These are phyloP conservation scores for Picea mariana DNA, from an alignment of 83 land plant genomes.

Conservation along the genomic window DNA sequence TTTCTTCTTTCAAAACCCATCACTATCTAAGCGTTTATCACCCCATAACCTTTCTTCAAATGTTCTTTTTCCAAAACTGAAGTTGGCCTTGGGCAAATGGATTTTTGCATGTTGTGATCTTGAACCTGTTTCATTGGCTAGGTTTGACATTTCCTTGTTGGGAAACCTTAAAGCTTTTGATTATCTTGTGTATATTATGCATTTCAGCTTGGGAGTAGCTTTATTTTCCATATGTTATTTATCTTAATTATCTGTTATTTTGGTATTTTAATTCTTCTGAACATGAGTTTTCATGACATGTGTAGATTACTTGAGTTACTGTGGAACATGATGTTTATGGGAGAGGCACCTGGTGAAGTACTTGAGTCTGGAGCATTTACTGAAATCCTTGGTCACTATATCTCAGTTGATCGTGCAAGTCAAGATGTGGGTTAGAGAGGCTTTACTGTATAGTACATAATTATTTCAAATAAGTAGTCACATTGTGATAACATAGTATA, in stretches of 20 bases:
- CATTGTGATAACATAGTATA: background rate
- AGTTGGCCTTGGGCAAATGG: too few species aligned
- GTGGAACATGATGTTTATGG: too few species aligned
- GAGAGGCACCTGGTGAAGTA: too few species aligned
- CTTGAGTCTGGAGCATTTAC: too few species aligned
- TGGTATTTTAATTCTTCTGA: background rate
- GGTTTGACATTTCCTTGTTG: background rate
- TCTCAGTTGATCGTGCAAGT: background rate
- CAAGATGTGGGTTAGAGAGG: constrained; percentile 33
- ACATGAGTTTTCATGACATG: too few species aligned
- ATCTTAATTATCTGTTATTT: background rate
- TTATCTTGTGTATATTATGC: background rate
- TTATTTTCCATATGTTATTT: background rate
- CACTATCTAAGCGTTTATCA: too few species aligned
- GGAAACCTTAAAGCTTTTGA: background rate
- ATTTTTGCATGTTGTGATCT: too few species aligned
- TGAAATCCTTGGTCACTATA: too few species aligned
- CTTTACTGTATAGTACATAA: constrained; percentile 24
- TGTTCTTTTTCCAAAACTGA: too few species aligned
- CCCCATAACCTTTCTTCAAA: too few species aligned
- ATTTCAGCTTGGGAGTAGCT: background rate
- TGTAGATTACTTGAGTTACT: constrained; percentile 10
- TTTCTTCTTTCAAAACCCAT: too few species aligned
- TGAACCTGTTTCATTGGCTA: too few species aligned
- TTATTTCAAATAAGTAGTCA: background rate